phyloP scores from a whole-genome alignment of 2,329 filamentous ascomycete species.

The Aspergillus spinulosporus region DNA sequence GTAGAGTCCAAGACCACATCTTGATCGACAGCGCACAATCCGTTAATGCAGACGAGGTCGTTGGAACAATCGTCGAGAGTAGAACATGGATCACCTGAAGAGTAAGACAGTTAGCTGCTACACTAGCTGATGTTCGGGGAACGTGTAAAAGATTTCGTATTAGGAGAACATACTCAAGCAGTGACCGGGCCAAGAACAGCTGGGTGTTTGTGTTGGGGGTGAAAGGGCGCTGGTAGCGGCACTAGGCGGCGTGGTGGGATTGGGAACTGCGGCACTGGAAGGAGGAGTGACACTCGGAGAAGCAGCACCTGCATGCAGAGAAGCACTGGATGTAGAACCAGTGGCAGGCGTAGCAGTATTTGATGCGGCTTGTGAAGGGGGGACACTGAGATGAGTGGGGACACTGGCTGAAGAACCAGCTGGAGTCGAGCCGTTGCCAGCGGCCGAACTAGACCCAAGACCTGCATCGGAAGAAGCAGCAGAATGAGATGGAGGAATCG shows the following conservation, averaged over 20 bases:
- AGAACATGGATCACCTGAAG: not conserved
- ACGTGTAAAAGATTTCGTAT: not conserved
- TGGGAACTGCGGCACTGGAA: too few species aligned
- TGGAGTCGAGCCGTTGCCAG: too few species aligned
- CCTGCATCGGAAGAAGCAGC: too few species aligned
- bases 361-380: not conserved
- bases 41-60: conserved; percentile 11
- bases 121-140: not conserved
- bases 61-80: conserved; percentile 18
- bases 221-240: not conserved
- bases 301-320: too few species aligned
- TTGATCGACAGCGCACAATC: not conserved
- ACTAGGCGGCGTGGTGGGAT: too few species aligned
- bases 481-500: too few species aligned
- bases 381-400: too few species aligned
- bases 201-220: conserved; percentile 4
- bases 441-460: too few species aligned
- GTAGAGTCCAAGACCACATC: not conserved
- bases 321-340: too few species aligned
- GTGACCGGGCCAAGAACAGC: conserved; percentile 24
- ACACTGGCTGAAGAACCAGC: too few species aligned
- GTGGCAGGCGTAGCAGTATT: too few species aligned
- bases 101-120: not conserved
- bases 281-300: too few species aligned
- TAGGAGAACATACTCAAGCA: conserved; percentile 21